phyloP scores from a whole-genome alignment of 31 red algal species.

The Bonnemaisonia californica region DNA sequence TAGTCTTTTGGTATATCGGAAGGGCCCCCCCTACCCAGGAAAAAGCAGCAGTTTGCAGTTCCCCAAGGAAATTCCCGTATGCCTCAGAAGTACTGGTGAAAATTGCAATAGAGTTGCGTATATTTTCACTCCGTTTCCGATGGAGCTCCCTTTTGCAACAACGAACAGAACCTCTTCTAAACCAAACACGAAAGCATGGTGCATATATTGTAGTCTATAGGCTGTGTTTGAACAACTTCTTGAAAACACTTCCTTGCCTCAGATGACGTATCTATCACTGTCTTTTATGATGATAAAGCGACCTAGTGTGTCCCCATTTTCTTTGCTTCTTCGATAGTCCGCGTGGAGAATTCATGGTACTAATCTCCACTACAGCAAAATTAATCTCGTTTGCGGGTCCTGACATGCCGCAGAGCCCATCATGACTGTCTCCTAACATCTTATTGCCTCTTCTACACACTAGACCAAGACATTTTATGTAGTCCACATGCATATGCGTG shows the following conservation, averaged over 20 bases:
- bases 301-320: background rate
- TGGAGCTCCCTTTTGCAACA: conserved; percentile 19
- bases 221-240: background rate
- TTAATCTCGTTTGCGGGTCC: background rate
- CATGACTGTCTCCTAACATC: conserved; percentile 21
- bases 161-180: conserved; percentile 9
- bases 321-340: conserved; percentile 25
- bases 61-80: background rate
- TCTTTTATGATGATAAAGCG: background rate
- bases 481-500: conserved; percentile 8
- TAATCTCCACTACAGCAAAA: conserved; percentile 37
- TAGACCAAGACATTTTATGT: too few relatives aligned
- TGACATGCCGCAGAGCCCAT: background rate
- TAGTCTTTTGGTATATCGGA: conserved; percentile 15
- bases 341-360: conserved; percentile 30
- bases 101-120: background rate
- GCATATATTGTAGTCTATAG: conserved; percentile 26
- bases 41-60: background rate
- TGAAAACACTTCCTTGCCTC: background rate
- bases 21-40: conserved; percentile 1
- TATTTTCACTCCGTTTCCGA: conserved; percentile 15
- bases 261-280: background rate
- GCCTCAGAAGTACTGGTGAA: background rate
- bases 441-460: background rate
- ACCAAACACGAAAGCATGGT: conserved; percentile 4